Conservation (phyloP, 2,329 filamentous ascomycete species). For the Calonectria ilicicola region DNA sequence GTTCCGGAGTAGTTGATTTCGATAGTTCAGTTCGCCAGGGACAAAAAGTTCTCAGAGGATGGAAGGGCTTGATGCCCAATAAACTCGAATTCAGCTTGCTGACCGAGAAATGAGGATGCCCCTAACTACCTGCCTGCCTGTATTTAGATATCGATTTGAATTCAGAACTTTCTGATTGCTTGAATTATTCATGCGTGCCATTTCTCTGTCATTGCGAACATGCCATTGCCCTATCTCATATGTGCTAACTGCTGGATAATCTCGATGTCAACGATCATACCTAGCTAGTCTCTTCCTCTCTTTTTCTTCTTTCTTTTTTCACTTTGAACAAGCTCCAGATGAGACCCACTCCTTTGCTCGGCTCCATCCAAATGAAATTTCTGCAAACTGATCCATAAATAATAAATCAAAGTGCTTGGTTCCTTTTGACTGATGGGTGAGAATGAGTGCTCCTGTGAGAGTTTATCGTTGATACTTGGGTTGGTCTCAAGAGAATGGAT, state of each 20-base stretch:
- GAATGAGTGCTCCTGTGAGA: too few relatives aligned
- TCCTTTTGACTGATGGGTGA: too few relatives aligned
- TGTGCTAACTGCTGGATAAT: too few relatives aligned
- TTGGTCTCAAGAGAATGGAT: too few relatives aligned
- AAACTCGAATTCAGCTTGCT: conserved; percentile 28
- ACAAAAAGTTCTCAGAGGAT: conserved; percentile 28
- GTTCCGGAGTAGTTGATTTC: conserved; percentile 38
- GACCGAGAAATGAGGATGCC: conserved; percentile 30
- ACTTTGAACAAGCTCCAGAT: too few relatives aligned
- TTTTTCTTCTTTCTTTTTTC: too few relatives aligned
- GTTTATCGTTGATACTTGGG: too few relatives aligned
- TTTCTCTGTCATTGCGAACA: background rate
- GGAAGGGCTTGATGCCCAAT: conserved; percentile 24
- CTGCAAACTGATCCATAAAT: background rate
- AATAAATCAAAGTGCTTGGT: too few relatives aligned
- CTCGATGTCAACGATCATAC: too few relatives aligned
- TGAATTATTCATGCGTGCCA: background rate
- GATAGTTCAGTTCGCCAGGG: conserved; percentile 33
- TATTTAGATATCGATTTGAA: conserved; percentile 42
- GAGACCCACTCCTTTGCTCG: background rate
- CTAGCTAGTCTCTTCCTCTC: too few relatives aligned
- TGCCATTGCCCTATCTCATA: background rate
- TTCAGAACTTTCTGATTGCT: conserved; percentile 30
- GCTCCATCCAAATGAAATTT: background rate
- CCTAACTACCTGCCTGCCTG: conserved; percentile 24